phyloP scores from a whole-genome alignment of 177 flowering plant species.

The Vitis hybrid region DNA sequence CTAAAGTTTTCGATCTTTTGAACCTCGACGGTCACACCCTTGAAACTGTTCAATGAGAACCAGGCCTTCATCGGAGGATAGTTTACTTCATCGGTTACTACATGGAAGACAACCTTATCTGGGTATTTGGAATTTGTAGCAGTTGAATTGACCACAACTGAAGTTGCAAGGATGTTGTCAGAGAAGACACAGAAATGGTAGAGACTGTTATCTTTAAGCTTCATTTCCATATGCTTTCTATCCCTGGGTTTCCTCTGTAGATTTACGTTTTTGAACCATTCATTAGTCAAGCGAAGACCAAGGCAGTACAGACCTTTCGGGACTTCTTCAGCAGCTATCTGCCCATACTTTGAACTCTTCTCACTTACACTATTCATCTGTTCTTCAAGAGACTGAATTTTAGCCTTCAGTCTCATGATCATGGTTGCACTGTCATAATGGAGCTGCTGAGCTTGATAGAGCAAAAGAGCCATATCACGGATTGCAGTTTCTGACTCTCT shows the following conservation, averaged over 20 bases:
- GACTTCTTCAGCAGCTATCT: conserved; percentile 88
- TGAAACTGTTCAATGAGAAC: conserved; percentile 68
- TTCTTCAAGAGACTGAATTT: conserved; percentile 76
- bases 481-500: conserved; percentile 69
- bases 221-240: conserved; percentile 25
- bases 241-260: conserved; percentile 40
- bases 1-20: conserved; percentile 78
- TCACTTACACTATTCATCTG: conserved; percentile 57
- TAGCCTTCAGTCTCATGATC: conserved; percentile 79
- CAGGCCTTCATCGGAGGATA: conserved; percentile 88
- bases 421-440: conserved; percentile 86
- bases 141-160: conserved; percentile 87
- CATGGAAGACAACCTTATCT: conserved; percentile 67
- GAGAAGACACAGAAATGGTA: conserved; percentile 87
- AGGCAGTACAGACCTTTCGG: conserved; percentile 85
- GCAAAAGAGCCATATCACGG: conserved; percentile 75
- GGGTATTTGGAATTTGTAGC: conserved; percentile 61
- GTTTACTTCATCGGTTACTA: conserved; percentile 87
- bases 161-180: conserved; percentile 85
- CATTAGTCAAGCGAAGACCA: conserved; percentile 64
- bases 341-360: conserved; percentile 80
- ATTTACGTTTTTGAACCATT: conserved; percentile 60
- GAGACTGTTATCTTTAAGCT: conserved; percentile 58
- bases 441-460: conserved; percentile 74
- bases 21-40: conserved; percentile 73